phyloP scores from a whole-genome alignment of 306 rosid species.

The Cicer judaicum region DNA sequence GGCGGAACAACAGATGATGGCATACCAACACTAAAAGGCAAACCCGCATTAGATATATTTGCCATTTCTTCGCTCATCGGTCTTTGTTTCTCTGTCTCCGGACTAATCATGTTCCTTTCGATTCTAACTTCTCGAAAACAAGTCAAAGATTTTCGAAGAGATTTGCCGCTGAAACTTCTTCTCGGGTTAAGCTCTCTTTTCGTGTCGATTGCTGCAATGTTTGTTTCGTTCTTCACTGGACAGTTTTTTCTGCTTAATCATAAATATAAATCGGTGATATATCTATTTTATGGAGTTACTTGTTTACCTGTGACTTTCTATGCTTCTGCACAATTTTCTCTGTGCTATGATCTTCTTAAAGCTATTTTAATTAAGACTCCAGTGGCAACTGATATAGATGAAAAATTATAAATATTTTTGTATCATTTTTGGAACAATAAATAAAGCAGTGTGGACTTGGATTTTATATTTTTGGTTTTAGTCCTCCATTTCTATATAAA shows the following conservation, averaged over 20 bases:
- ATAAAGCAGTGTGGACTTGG: too few relatives aligned
- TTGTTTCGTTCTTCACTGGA: constrained; percentile 59
- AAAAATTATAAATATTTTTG: neutral
- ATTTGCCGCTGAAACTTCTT: constrained; percentile 57
- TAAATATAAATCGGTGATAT: constrained; percentile 28
- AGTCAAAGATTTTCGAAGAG: constrained; percentile 53
- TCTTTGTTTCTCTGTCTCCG: constrained; percentile 61
- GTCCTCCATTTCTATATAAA: too few relatives aligned
- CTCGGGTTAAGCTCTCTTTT: constrained; percentile 61
- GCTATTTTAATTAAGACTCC: constrained; percentile 50
- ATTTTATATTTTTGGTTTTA: too few relatives aligned
- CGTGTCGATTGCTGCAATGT: constrained; percentile 55
- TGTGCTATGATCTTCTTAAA: constrained; percentile 55
- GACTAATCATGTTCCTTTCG: constrained; percentile 69
- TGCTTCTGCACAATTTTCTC: constrained; percentile 58
- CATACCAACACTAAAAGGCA: constrained; percentile 45
- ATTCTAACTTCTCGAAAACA: constrained; percentile 62
- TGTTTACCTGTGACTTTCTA: constrained; percentile 58
- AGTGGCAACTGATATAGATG: constrained; percentile 34
- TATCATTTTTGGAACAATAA: too few relatives aligned
- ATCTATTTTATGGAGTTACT: constrained; percentile 52
- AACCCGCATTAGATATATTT: constrained; percentile 50
- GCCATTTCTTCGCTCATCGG: constrained; percentile 56
- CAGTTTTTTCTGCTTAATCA: constrained; percentile 54
- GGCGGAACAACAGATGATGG: constrained; percentile 49